These are phyloP conservation scores for Phytopythium oedochilum DNA, from an alignment of 352 stramenopile species.

Conservation along the genomic window DNA sequence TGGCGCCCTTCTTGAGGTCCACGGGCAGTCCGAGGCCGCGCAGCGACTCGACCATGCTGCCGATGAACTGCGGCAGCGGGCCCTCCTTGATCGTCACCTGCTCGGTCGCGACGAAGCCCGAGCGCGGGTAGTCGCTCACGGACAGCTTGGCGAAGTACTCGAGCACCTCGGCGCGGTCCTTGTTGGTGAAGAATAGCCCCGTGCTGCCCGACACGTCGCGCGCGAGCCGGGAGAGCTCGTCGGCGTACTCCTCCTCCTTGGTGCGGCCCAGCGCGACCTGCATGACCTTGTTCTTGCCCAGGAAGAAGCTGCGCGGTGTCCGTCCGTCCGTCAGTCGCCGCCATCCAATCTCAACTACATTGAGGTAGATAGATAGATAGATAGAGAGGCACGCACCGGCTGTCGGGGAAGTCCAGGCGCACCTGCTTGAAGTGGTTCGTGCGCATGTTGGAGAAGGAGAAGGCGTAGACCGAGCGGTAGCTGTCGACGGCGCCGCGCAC, in stretches of 20 bases:
- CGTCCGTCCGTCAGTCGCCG: conserved; percentile 7
- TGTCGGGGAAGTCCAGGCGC: conserved; percentile 94
- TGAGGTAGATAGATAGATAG: not conserved
- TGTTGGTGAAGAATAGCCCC: conserved; percentile 95
- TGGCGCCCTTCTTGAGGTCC: conserved; percentile 94
- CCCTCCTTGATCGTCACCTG: conserved; percentile 88
- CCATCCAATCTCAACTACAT: no score
- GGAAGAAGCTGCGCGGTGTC: conserved; percentile 84
- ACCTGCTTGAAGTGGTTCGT: conserved; percentile 99
- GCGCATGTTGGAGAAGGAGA: conserved; percentile 98
- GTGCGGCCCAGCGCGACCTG: conserved; percentile 94
- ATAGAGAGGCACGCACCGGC: conserved; percentile 39
- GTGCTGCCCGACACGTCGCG: conserved; percentile 92
- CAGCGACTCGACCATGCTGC: conserved; percentile 96
- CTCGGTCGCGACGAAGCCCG: conserved; percentile 89
- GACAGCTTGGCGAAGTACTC: conserved; percentile 92
- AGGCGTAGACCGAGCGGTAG: conserved; percentile 93
- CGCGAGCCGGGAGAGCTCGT: conserved; percentile 92
- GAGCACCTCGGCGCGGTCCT: conserved; percentile 80
- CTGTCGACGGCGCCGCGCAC: conserved; percentile 93
- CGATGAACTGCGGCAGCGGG: conserved; percentile 91
- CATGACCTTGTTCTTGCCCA: conserved; percentile 99
- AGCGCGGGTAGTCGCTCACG: conserved; percentile 93
- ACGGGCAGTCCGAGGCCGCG: conserved; percentile 94
- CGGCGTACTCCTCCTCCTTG: conserved; percentile 95